Conservation (phyloP, 768 basidiomycete genomes). For the Russula vinacea region DNA sequence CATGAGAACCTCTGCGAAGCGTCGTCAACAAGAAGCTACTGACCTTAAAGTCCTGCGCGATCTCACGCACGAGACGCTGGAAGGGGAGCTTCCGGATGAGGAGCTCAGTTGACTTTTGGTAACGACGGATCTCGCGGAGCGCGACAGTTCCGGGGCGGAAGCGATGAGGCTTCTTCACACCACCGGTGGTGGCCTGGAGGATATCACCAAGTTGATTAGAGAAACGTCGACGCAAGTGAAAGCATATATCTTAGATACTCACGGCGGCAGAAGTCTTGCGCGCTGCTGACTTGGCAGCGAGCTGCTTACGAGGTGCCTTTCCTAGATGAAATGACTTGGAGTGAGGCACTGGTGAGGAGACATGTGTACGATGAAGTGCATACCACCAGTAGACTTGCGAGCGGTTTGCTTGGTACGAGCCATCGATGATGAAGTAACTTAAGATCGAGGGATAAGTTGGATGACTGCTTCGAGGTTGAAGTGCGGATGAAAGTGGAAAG, state of each 20-base stretch:
- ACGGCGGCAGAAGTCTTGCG: conserved; percentile 55
- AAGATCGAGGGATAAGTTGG: neutral
- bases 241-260: neutral
- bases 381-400: conserved; percentile 74
- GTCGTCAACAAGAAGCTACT: neutral
- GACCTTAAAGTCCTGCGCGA: conserved; percentile 65
- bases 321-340: conserved; percentile 34
- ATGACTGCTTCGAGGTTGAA: conserved; percentile 6
- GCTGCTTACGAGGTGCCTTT: conserved; percentile 69
- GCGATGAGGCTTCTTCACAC: conserved; percentile 59
- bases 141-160: conserved; percentile 43
- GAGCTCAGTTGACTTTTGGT: conserved; percentile 43
- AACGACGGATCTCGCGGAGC: conserved; percentile 41
- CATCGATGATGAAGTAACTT: conserved; percentile 43
- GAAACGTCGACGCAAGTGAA: too few species aligned
- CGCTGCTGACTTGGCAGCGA: conserved; percentile 60
- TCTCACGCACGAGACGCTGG: conserved; percentile 63
- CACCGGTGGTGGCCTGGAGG: conserved; percentile 47
- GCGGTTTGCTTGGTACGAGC: conserved; percentile 76
- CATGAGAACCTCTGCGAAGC: neutral
- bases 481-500: neutral
- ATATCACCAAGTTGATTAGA: neutral
- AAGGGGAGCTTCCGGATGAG: conserved; percentile 54
- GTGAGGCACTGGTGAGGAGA: neutral
- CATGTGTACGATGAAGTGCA: conserved; percentile 24